phyloP scores from a whole-genome alignment of 2,329 filamentous ascomycete species.

The Penicillium thymicola region DNA sequence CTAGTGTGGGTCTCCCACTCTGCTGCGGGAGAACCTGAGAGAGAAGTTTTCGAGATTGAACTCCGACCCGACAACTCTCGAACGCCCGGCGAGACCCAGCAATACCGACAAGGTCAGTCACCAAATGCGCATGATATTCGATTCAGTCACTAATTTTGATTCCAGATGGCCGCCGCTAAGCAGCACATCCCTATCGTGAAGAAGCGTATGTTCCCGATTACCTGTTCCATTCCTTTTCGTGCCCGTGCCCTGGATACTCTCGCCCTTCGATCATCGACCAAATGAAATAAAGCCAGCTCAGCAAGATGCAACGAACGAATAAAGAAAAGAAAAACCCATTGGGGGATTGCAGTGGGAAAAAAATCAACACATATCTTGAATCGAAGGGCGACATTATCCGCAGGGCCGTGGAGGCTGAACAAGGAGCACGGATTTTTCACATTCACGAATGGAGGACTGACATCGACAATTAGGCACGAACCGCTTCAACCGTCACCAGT shows the following conservation, averaged over 20 bases:
- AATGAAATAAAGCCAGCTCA: slow-evolving; percentile 1
- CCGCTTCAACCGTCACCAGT: slow-evolving; percentile 96
- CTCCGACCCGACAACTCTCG: slow-evolving; percentile 42
- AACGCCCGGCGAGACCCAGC: slow-evolving; percentile 43
- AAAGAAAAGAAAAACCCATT: background rate
- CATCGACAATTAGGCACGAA: slow-evolving; percentile 67
- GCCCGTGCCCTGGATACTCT: slow-evolving; percentile 20
- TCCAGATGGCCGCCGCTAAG: slow-evolving; percentile 93
- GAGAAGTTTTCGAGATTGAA: slow-evolving; percentile 41
- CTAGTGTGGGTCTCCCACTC: slow-evolving; percentile 35
- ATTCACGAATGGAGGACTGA: slow-evolving; percentile 40
- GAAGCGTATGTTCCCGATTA: slow-evolving; percentile 80
- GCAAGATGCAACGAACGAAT: background rate
- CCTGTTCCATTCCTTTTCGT: slow-evolving; percentile 8
- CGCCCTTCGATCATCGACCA: slow-evolving; percentile 19
- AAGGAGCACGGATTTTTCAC: background rate
- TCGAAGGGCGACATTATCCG: slow-evolving; percentile 9
- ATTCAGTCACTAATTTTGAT: slow-evolving; percentile 8
- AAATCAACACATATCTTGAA: background rate
- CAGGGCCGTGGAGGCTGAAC: slow-evolving; percentile 1
- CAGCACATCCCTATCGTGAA: slow-evolving; percentile 99
- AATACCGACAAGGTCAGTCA: slow-evolving; percentile 46
- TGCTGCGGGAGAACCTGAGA: slow-evolving; percentile 34
- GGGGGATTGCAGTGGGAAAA: background rate
- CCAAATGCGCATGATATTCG: slow-evolving; percentile 4